Evolutionary conservation across 176 grass and related monocot genomes (phyloP), one percentile per base, ranked within the genome.

Genomic region (Panicum miliaceum): DNA sequence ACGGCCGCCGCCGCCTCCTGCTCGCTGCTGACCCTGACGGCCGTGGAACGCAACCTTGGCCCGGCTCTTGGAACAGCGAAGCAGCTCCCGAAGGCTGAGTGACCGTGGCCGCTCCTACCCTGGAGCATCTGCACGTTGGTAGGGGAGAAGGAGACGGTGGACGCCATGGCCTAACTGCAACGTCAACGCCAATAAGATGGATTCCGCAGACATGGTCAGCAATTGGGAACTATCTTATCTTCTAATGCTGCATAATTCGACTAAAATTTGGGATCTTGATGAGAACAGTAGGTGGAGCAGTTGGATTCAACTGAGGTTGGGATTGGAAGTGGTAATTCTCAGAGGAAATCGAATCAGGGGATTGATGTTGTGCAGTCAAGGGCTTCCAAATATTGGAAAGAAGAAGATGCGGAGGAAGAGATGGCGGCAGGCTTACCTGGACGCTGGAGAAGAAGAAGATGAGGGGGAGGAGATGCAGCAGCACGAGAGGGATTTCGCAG

Each of bases 1-100:
- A 95, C 59, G 12, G 76, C 71, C 18, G 85, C 68, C 6, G 81
- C 61, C 2, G 73, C 76, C 76, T 90, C 91, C 78, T 89, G 80
- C 71, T 94, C 91, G 62, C 69, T 95, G 85, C 85, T 92, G 50
- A 92, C 89, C 89, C 83, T 87, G 59, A 96, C 75, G 62, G 66
- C 80, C 50, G 47, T 42, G 84, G 83, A 82, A 14, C 74, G 81
- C 81, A 8, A 37, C 85, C 52, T 86, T 15, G 54, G 69, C 23
- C 76, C 66, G n/a, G 67, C 34, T 62, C 82, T 90, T 32, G 82
- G 82, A 32, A 83, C 79, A 6, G 80, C 56, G 37, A 45, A 81
- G 6, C 69, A 71, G 52, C 77, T 83, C 43, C 86, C 76, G 12
- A 86, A 72, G 16, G 86, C 70, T 12, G 84, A 82, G 41, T 85